Base-by-base conservation (phyloP, 345 rosid species). In the Syzygium aqueum region DNA sequence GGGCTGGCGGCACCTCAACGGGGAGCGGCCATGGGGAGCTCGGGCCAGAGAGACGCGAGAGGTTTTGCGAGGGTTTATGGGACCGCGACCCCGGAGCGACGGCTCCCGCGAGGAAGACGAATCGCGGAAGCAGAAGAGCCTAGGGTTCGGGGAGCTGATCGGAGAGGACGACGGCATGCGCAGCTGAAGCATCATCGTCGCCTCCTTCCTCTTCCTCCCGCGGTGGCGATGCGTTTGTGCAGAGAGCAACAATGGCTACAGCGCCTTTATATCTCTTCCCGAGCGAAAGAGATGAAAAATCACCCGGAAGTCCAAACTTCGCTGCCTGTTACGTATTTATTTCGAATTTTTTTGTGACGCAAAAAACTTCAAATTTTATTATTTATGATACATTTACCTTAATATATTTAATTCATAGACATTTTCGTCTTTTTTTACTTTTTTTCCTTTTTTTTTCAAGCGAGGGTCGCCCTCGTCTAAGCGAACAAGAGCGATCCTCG, bases 1-100 rank as follows among this genome's bases (percentile, higher is more conserved):
- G 30, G 93, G 88, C 84, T 94, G 97, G 16, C 96, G 93, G 91
- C 94, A 93, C 88, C 92, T 92, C 30, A 95, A 88, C 19, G 93
- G 87, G 85, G 93, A 88, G 30, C 65, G 87, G 86, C 85, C 43
- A 37, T 3, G 19, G 52, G 77, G 86, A 51, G 84, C 53, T 85
- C 89, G 88, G 83, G 90, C 67, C 17, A 87, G 46, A 9, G 92
- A 85, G 46, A 89, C 54, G 85, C 85, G 52, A 61, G 51, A 85
- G 16, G 53, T 88, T 86, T 88, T 89, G 46, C 77, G 86, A 86
- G 61, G 37, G 88, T 61, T n/a, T 85, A 83, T 87, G 85, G 33
- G 85, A 28, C 27, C 51, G 77, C 78, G 13, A 57, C 83, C 67
- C 67, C 87, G 77, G 91, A 84, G 30, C 10, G 80, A 9, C 19